Conservation (phyloP, 2,329 filamentous ascomycete genomes). For the Fusarium abutilonis region DNA sequence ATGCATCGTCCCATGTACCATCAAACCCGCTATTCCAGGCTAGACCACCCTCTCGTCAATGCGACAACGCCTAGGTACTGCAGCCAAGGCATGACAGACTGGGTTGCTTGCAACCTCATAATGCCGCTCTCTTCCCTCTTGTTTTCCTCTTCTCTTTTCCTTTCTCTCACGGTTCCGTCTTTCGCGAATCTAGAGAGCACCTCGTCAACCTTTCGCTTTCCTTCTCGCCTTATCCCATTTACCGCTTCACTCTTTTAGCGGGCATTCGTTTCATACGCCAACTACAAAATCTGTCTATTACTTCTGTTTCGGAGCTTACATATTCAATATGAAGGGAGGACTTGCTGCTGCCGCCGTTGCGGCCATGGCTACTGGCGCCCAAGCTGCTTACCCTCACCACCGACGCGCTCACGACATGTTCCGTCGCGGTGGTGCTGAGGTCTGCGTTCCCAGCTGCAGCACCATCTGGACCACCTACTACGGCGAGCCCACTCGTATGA, state of each 20-base stretch:
- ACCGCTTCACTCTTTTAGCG: constrained; percentile 92
- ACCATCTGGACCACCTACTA: constrained; percentile 78
- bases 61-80: constrained; percentile 34
- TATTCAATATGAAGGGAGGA: constrained; percentile 76
- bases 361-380: constrained; percentile 66
- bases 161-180: constrained; percentile 55
- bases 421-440: constrained; percentile 55
- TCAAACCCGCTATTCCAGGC: constrained; percentile 34
- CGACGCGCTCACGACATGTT: constrained; percentile 71
- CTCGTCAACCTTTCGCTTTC: constrained; percentile 58
- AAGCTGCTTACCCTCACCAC: constrained; percentile 66
- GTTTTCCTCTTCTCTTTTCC: constrained; percentile 48
- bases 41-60: constrained; percentile 33
- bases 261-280: constrained; percentile 70
- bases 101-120: constrained; percentile 30
- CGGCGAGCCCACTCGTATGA: constrained; percentile 72
- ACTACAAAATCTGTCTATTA: constrained; percentile 35
- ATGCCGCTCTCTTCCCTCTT: constrained; percentile 41
- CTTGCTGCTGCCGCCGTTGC: constrained; percentile 72
- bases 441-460: constrained; percentile 72
- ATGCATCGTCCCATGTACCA: constrained; percentile 35
- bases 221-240: constrained; percentile 59
- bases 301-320: constrained; percentile 40
- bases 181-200: constrained; percentile 62
- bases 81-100: constrained; percentile 35